Base-by-base conservation (phyloP, 75 land plant genomes). In the Pinus tabuliformis region DNA sequence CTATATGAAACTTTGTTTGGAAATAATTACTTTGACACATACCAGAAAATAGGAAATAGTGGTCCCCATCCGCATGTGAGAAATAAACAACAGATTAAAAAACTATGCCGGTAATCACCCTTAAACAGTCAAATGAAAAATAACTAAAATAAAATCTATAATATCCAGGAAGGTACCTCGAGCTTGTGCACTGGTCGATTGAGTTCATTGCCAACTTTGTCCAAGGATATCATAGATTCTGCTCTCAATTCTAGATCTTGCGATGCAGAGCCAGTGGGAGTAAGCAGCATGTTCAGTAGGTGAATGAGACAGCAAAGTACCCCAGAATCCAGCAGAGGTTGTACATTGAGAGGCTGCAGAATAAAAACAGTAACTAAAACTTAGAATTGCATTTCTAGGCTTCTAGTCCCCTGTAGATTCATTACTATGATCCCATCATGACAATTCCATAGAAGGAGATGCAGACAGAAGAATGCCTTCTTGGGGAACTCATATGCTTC, bases 321-420 rank as follows among this genome's bases (percentile, higher is more conserved):
- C 18, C 99, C 99, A 36, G 99, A 97, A 79, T 97, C 96, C 56
- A 97, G 86, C 17, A 97, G 85, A 57, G 98, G 93, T 78, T 97
- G 99, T 57, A 93, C 97, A 84, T 95, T 95, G 77, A 95, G 82
- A 24, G 94, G 87, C 99, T 97, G 94, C 83, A 86, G n/a, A 6
- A 73, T 73, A 13, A 73, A 68, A 26, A 5, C 36, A 52, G 28
- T 52, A 45, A 14, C 13, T 73, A 4, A 54, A 54, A 72, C 18
- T 72, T 22, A 13, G 22, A 6, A 13, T 39, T 63, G 42, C 8
- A 20, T 24, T 24, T 62, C 6, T 8, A 20, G n/a, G 49, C 11
- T 20, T 39, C 52, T 37, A 45, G 12, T 37, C 42, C 21, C 70
- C 37, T 17, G 45, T 6, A 66, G 45, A 66, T 39, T 18, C 61